These are phyloP conservation scores for Halenospora varia DNA, from an alignment of 495 filamentous ascomycete genomes.

Conservation along the genomic window DNA sequence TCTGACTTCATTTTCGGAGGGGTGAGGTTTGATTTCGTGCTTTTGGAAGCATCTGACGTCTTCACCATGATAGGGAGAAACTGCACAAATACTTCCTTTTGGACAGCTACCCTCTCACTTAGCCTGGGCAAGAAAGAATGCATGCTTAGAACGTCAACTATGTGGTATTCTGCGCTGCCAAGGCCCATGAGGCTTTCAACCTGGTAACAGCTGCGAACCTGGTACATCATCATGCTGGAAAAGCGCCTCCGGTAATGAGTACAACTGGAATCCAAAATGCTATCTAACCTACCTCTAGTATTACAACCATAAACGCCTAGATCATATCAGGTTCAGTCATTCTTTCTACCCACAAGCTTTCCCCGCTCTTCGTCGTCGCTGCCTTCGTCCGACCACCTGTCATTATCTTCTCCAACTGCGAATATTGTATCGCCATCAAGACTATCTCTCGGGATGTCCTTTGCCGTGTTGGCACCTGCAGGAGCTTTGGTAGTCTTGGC, in stretches of 20 bases:
- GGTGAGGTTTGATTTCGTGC: no score
- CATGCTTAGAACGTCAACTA: background rate
- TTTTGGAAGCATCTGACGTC: no score
- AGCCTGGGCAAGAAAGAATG: background rate
- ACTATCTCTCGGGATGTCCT: constrained; percentile 52
- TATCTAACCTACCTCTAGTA: constrained; percentile 9
- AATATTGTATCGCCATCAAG: constrained; percentile 93
- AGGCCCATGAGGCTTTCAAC: background rate
- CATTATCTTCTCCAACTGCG: constrained; percentile 82
- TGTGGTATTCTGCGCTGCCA: background rate
- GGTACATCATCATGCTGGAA: background rate
- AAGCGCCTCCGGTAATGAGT: background rate
- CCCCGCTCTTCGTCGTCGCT: constrained; percentile 56
- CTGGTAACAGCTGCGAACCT: background rate
- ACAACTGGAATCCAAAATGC: background rate
- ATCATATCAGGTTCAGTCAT: constrained; percentile 3
- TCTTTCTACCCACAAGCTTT: constrained; percentile 49
- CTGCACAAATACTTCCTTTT: no score
- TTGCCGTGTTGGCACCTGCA: constrained; percentile 11
- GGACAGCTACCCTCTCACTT: no score
- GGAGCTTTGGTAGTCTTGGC: background rate
- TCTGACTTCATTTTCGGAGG: no score
- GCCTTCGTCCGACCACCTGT: constrained; percentile 70
- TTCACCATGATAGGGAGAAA: no score
- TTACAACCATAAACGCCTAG: constrained; percentile 5